These are phyloP conservation scores for Phytophthora litchii DNA, from an alignment of 352 stramenopile species.

Conservation along the genomic window DNA sequence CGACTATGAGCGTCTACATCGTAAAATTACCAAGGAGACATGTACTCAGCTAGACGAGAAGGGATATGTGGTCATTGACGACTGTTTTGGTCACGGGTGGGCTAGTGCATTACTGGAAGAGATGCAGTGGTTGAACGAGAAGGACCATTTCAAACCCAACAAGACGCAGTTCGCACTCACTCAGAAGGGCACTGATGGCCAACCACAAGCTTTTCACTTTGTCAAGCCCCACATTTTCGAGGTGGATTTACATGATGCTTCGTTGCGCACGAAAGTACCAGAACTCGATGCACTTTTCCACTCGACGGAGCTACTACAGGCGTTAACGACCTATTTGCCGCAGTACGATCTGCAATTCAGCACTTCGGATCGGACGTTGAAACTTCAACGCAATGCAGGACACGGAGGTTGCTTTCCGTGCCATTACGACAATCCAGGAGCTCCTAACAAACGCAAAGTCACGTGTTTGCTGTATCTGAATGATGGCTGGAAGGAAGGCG, in stretches of 20 bases:
- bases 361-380: constrained; percentile 67
- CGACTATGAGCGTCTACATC: constrained; percentile 54
- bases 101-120: constrained; percentile 61
- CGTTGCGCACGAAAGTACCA: constrained; percentile 54
- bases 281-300: constrained; percentile 73
- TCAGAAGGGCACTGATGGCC: constrained; percentile 32
- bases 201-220: constrained; percentile 55
- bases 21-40: constrained; percentile 46
- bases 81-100: constrained; percentile 68
- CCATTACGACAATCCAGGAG: constrained; percentile 85
- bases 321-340: constrained; percentile 56
- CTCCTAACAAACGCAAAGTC: constrained; percentile 78
- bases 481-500: constrained; percentile 59
- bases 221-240: constrained; percentile 88
- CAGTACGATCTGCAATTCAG: constrained; percentile 64
- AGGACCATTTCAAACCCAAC: constrained; percentile 72
- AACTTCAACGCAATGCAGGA: constrained; percentile 81
- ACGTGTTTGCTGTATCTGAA: constrained; percentile 87
- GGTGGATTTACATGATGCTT: constrained; percentile 76
- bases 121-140: constrained; percentile 62
- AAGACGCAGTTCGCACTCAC: constrained; percentile 83
- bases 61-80: constrained; percentile 70
- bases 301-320: constrained; percentile 57
- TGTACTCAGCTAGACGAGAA: constrained; percentile 55
- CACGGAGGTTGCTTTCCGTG: constrained; percentile 80